phyloP scores from a whole-genome alignment of 2,329 filamentous ascomycete genomes.

The Peltaster fructicola region DNA sequence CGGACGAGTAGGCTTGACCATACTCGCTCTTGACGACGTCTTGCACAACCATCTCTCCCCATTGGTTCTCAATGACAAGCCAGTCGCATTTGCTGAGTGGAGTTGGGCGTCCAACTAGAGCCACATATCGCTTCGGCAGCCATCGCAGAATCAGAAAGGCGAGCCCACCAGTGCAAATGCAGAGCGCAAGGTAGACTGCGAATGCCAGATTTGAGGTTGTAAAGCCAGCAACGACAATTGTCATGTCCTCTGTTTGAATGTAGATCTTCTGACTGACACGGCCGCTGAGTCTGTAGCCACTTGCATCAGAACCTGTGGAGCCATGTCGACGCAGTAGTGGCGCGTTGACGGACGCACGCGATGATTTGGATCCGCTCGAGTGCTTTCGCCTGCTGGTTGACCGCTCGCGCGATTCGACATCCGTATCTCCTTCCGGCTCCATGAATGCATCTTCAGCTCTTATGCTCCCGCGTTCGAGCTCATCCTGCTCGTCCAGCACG shows the following conservation, averaged over 20 bases:
- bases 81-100: slow-evolving; percentile 63
- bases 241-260: slow-evolving; percentile 83
- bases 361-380: slow-evolving; percentile 27
- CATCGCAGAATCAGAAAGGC: slow-evolving; percentile 76
- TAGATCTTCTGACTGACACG: slow-evolving; percentile 79
- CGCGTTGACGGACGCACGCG: slow-evolving; percentile 33
- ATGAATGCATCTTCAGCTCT: slow-evolving; percentile 18
- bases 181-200: slow-evolving; percentile 50
- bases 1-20: slow-evolving; percentile 44
- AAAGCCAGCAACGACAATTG: slow-evolving; percentile 85
- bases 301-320: slow-evolving; percentile 51
- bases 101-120: slow-evolving; percentile 50
- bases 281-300: slow-evolving; percentile 40
- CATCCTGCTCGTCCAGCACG: slow-evolving; percentile 28
- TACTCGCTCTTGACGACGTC: slow-evolving; percentile 42
- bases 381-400: slow-evolving; percentile 39
- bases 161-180: slow-evolving; percentile 54
- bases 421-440: slow-evolving; percentile 18
- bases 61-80: slow-evolving; percentile 95
- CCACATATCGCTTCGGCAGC: slow-evolving; percentile 75
- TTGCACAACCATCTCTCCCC: slow-evolving; percentile 78
- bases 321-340: slow-evolving; percentile 54
- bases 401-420: slow-evolving; percentile 8
- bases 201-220: slow-evolving; percentile 56
- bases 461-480: slow-evolving; percentile 23